phyloP scores from a whole-genome alignment of 164 flowering plant genomes.

The Buxus sempervirens region DNA sequence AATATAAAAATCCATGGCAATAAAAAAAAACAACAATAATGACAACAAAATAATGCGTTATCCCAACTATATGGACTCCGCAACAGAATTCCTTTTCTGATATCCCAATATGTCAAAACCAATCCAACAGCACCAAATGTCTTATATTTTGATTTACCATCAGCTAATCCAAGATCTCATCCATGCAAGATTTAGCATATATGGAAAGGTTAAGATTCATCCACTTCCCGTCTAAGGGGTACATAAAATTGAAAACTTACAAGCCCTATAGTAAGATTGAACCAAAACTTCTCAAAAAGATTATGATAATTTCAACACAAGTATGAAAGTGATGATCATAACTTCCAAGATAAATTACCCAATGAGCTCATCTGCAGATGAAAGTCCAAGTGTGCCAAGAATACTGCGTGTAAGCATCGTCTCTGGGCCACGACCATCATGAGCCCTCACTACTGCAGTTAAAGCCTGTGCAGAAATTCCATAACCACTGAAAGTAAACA shows the following conservation, averaged over 20 bases:
- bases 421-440: slow-evolving; percentile 92
- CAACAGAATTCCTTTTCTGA: too few species aligned
- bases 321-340: neutral
- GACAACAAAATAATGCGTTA: too few species aligned
- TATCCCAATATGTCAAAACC: neutral
- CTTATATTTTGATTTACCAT: neutral
- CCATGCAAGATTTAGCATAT: neutral
- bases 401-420: slow-evolving; percentile 69
- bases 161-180: neutral
- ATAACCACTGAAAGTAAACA: slow-evolving; percentile 69
- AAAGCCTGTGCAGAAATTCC: slow-evolving; percentile 94
- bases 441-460: slow-evolving; percentile 77
- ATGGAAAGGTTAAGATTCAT: neutral
- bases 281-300: neutral
- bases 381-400: slow-evolving; percentile 52
- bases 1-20: too few species aligned
- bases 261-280: neutral
- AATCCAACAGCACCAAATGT: neutral
- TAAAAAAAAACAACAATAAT: too few species aligned
- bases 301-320: neutral
- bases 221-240: neutral
- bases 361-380: slow-evolving; percentile 89
- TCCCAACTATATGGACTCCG: too few species aligned
- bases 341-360: slow-evolving; percentile 47
- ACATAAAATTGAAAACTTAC: neutral